Evolutionary conservation across 1,284 basidiomycete genomes (phyloP).

Genomic region (Microbotryomycetes sp.): DNA sequence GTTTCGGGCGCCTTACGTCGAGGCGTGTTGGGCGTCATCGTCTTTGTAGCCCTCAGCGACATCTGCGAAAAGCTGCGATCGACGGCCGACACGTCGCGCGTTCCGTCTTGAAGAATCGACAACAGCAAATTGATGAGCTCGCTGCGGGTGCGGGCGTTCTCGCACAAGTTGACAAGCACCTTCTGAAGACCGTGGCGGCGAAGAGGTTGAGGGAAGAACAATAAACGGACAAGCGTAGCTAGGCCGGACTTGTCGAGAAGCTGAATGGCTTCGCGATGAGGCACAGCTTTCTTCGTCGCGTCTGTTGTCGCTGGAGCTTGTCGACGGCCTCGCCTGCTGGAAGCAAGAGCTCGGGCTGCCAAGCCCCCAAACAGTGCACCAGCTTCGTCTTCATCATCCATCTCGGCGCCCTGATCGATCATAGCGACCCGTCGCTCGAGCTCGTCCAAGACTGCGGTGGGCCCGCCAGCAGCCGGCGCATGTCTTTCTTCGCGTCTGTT

Average conservation of each 20-base stretch:
- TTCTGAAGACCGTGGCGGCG: conserved; percentile 79
- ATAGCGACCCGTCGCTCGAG: neutral
- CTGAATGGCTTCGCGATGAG: conserved; percentile 68
- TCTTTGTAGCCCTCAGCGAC: conserved; percentile 65
- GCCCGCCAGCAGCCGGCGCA: conserved; percentile 25
- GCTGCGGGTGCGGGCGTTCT: conserved; percentile 82
- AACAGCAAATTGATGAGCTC: conserved; percentile 91
- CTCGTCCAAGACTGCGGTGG: conserved; percentile 1
- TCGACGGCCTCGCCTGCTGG: conserved; percentile 1
- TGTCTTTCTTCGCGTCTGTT: conserved; percentile 34
- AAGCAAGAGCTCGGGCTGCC: conserved; percentile 22
- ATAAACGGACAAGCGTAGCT: conserved; percentile 78
- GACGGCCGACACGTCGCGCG: conserved; percentile 81
- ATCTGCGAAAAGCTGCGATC: conserved; percentile 92
- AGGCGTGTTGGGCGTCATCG: conserved; percentile 53
- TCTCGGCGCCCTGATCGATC: neutral
- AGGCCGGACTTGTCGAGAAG: conserved; percentile 87
- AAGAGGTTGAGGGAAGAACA: conserved; percentile 92
- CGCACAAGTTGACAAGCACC: conserved; percentile 89
- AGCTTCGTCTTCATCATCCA: neutral
- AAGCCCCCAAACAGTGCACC: neutral
- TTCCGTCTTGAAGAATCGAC: conserved; percentile 87
- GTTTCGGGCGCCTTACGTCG: conserved; percentile 55
- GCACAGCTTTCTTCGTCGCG: conserved; percentile 16
- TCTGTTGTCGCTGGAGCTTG: neutral